Evolutionary conservation across 1,284 basidiomycete species (phyloP).

Genomic region (Sporisorium scitamineum): DNA sequence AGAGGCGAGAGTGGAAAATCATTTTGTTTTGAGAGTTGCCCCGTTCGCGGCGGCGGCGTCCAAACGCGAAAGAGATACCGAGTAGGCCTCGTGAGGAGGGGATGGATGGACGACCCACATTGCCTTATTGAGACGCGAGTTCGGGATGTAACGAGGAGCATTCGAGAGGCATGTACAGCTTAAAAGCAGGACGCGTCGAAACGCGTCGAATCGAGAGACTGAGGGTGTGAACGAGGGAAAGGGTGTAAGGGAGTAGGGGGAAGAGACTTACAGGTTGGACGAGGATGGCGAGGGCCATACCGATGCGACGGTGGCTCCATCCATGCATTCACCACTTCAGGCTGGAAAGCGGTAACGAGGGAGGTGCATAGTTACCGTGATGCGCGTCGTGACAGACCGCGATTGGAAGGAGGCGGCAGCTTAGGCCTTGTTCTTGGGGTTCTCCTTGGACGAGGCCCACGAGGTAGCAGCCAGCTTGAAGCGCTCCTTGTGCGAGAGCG

Average conservation of each 20-base stretch:
- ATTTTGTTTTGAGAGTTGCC: conserved; percentile 24
- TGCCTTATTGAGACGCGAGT: background rate
- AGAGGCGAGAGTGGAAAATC: background rate
- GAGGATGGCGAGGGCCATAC: background rate
- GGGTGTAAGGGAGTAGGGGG: background rate
- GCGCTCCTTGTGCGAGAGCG: conserved; percentile 59
- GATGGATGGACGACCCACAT: background rate
- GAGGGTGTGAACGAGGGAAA: background rate
- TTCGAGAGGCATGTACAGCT: background rate
- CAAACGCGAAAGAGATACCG: conserved; percentile 2
- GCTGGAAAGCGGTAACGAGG: background rate
- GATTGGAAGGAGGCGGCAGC: background rate
- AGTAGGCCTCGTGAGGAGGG: background rate
- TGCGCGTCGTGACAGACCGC: background rate
- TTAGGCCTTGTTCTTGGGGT: conserved; percentile 59
- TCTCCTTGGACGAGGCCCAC: conserved; percentile 56
- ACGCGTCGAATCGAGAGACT: background rate
- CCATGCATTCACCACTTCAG: too few species aligned
- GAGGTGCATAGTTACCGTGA: background rate
- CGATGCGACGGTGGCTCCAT: too few species aligned
- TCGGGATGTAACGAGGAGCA: background rate
- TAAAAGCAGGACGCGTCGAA: background rate
- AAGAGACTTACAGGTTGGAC: conserved; percentile 3
- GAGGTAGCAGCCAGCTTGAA: conserved; percentile 59
- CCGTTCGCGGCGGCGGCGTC: conserved; percentile 27